These are phyloP conservation scores for Mycena alexandri DNA, from an alignment of 768 basidiomycete genomes.

Conservation along the genomic window DNA sequence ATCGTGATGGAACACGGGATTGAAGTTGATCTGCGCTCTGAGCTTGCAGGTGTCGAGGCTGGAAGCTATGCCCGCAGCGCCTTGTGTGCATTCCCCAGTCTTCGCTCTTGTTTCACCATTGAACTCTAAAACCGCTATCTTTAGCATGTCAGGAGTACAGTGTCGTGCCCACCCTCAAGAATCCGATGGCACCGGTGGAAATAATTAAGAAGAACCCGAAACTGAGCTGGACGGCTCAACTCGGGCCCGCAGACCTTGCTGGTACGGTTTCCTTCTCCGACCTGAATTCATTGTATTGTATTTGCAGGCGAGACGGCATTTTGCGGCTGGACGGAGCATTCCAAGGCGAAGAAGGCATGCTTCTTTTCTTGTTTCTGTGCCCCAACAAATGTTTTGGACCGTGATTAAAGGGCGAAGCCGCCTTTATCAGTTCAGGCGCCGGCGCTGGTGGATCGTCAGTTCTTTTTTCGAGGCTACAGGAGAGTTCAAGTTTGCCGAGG, in stretches of 20 bases:
- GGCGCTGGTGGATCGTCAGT: constrained; percentile 8
- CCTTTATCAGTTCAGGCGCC: constrained; percentile 14
- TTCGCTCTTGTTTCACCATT: constrained; percentile 16
- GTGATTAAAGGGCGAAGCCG: constrained; percentile 11
- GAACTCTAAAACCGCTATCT: background rate
- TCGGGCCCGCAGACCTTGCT: constrained; percentile 69
- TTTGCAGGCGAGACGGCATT: constrained; percentile 44
- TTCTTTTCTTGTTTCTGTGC: background rate
- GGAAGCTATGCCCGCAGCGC: background rate
- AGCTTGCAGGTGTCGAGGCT: too few species aligned
- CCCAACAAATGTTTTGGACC: too few species aligned
- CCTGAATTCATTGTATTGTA: background rate
- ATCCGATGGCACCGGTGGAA: background rate
- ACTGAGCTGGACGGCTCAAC: constrained; percentile 44
- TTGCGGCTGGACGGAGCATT: constrained; percentile 42
- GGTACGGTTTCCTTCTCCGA: constrained; percentile 45
- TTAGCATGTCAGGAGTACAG: constrained; percentile 26
- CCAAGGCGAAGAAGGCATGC: constrained; percentile 33
- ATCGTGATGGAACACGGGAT: too few species aligned
- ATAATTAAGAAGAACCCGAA: constrained; percentile 8
- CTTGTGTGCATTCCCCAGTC: constrained; percentile 30
- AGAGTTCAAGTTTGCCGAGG: too few species aligned
- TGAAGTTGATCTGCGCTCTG: too few species aligned
- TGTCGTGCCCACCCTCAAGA: background rate
- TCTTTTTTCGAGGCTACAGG: background rate